phyloP scores from a whole-genome alignment of 1,284 basidiomycete genomes.

The Salmacisia buchloeana region DNA sequence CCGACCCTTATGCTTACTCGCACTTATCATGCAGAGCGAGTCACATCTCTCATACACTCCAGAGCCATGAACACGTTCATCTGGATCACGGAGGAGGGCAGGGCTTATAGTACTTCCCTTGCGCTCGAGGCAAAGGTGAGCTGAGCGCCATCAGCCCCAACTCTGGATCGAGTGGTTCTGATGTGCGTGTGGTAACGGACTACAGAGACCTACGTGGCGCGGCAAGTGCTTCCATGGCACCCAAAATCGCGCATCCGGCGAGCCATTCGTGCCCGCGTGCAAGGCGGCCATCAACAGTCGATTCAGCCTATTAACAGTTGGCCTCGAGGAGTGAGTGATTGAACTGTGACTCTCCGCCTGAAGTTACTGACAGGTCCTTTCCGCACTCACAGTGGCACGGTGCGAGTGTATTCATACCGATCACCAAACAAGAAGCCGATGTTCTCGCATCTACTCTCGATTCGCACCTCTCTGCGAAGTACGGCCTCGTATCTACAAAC shows the following conservation, averaged over 20 bases:
- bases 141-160: neutral
- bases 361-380: constrained; percentile 26
- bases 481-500: constrained; percentile 52
- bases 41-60: constrained; percentile 23
- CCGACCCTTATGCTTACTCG: constrained; percentile 3
- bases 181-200: too few species aligned
- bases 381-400: constrained; percentile 49
- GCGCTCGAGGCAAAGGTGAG: constrained; percentile 19
- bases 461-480: constrained; percentile 46
- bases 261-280: constrained; percentile 1
- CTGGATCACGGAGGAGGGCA: constrained; percentile 40
- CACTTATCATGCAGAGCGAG: neutral
- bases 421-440: constrained; percentile 17
- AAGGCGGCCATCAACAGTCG: constrained; percentile 62
- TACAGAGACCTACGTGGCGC: constrained; percentile 21
- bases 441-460: constrained; percentile 43
- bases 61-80: constrained; percentile 41
- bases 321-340: constrained; percentile 62
- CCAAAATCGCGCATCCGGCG: neutral
- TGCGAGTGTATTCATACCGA: constrained; percentile 23
- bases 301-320: constrained; percentile 79
- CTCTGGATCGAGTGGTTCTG: too few species aligned
- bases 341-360: too few species aligned
- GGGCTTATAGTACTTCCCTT: constrained; percentile 30
- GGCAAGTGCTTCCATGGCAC: constrained; percentile 33